Conservation (phyloP, 169 alveolate species). For the Eimeria tenella region DNA sequence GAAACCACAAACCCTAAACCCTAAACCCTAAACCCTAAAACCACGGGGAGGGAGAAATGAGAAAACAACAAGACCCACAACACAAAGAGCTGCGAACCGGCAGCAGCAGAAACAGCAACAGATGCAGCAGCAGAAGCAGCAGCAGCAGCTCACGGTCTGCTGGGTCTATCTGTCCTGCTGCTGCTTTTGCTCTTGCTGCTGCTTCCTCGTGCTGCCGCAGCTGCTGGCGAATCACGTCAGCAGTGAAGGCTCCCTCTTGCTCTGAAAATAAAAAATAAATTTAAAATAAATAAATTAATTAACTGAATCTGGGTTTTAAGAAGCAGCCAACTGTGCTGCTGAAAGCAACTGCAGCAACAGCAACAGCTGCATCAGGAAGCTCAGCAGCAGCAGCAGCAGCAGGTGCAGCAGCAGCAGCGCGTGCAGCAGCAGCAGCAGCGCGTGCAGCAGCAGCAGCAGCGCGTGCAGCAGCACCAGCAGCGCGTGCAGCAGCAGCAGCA, state of each 20-base stretch:
- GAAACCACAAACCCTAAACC: not conserved
- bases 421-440: constrained; percentile 1
- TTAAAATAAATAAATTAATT: too few species aligned
- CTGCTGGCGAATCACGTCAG: constrained; percentile 77
- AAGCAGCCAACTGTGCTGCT: not conserved
- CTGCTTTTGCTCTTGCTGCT: constrained; percentile 73
- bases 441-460: not conserved
- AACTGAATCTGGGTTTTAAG: not conserved
- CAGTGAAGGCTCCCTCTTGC: constrained; percentile 78
- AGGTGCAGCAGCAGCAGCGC: not conserved
- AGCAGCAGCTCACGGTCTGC: constrained; percentile 52
- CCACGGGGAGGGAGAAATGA: not conserved
- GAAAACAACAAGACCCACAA: not conserved
- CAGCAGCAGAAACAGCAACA: not conserved
- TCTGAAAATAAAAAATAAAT: constrained; percentile 18
- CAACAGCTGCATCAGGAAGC: not conserved
- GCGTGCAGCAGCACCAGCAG: too few species aligned
- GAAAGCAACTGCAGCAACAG: not conserved
- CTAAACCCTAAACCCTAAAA: not conserved
- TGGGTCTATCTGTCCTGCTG: constrained; percentile 76
- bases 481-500: not conserved
- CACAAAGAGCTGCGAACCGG: not conserved
- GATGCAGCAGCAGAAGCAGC: not conserved
- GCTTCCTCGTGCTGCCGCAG: constrained; percentile 77
- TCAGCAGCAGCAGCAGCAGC: not conserved